Conservation (phyloP, 176 grass and related monocot genomes). For the Aegilops longissima region DNA sequence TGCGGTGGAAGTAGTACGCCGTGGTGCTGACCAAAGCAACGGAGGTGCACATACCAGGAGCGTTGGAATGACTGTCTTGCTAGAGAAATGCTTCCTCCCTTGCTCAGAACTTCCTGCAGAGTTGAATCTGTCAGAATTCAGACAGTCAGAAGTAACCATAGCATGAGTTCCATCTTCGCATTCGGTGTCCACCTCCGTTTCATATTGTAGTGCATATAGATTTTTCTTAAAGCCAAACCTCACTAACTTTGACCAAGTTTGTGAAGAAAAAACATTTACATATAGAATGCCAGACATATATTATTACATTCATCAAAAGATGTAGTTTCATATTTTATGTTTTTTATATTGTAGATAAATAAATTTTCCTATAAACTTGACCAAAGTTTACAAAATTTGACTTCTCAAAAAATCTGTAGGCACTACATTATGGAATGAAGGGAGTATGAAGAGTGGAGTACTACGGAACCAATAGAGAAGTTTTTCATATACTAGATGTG, state of each 20-base stretch:
- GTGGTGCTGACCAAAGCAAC: slow-evolving; percentile 56
- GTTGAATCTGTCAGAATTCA: slow-evolving; percentile 28
- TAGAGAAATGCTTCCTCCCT: slow-evolving; percentile 48
- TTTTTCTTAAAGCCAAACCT: too few species aligned
- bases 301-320: too few species aligned
- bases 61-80: slow-evolving; percentile 59
- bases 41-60: slow-evolving; percentile 71
- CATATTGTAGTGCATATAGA: neutral
- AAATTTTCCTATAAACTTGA: too few species aligned
- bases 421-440: too few species aligned
- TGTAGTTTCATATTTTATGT: too few species aligned
- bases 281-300: too few species aligned
- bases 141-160: neutral
- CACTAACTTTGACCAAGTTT: too few species aligned
- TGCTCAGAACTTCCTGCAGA: slow-evolving; percentile 48
- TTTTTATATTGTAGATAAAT: too few species aligned
- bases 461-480: slow-evolving; percentile 4
- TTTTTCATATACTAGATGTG: slow-evolving; percentile 50
- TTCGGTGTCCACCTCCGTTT: neutral
- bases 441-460: too few species aligned
- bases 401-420: too few species aligned
- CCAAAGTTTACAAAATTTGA: too few species aligned
- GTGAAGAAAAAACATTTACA: too few species aligned
- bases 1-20: slow-evolving; percentile 69
- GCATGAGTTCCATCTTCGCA: neutral